Percentiles rank a stretch among this genome's conserved stretches.
Evolutionary conservation across 257 asterid species (phyloP).

Genomic region (Solanum okadae): DNA sequence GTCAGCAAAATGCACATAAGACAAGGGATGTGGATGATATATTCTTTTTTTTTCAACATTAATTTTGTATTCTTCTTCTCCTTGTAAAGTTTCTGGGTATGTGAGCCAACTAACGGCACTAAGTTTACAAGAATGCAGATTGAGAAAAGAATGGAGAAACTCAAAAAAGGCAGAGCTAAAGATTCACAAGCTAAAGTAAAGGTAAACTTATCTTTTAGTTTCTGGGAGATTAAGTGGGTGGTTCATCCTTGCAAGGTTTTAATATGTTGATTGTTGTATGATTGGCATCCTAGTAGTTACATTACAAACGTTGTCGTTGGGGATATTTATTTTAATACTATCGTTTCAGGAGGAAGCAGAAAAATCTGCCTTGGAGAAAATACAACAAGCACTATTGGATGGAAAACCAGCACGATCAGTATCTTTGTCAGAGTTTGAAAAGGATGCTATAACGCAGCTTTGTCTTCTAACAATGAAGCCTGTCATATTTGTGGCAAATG

Average conservation of each 20-base stretch:
- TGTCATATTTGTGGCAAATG: constrained; percentile 86
- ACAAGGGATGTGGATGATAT: not conserved
- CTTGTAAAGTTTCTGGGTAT: not conserved
- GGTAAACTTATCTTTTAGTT: constrained; percentile 25
- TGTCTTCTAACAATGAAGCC: constrained; percentile 97
- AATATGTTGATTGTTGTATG: not conserved
- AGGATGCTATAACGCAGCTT: constrained; percentile 76
- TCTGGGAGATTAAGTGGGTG: not conserved
- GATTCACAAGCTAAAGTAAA: constrained; percentile 79
- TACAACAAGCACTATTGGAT: constrained; percentile 63
- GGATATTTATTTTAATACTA: constrained; percentile 5
- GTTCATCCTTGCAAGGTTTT: not conserved
- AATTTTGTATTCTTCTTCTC: not conserved
- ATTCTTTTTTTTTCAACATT: not conserved
- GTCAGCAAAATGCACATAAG: not conserved
- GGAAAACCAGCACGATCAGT: constrained; percentile 98
- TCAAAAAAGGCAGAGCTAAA: constrained; percentile 75
- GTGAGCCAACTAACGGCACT: constrained; percentile 18
- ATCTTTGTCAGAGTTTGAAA: constrained; percentile 60
- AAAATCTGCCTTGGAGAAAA: constrained; percentile 75
- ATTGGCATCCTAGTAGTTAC: not conserved
- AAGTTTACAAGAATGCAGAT: constrained; percentile 75
- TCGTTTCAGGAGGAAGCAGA: constrained; percentile 86
- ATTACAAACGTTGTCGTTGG: not conserved
- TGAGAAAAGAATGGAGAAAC: constrained; percentile 92